Percentiles rank a stretch among this genome's conserved stretches.
phyloP scores from a whole-genome alignment of 805 yeast genomes.

The Saturnispora diversa region DNA sequence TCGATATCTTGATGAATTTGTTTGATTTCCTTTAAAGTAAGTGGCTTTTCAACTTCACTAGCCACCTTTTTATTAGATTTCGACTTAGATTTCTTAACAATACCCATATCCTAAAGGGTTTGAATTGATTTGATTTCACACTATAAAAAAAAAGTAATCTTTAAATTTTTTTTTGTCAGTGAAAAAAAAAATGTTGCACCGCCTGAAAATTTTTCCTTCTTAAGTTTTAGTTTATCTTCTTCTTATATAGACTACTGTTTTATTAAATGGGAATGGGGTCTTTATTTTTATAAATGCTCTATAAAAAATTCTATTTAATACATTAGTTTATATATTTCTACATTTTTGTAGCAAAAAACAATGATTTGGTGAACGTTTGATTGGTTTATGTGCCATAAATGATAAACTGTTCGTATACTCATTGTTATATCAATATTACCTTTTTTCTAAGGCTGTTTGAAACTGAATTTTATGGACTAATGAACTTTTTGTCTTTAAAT shows the following conservation, averaged over 20 bases:
- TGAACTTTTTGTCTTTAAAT: slow-evolving; percentile 1
- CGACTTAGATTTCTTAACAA: too few species aligned
- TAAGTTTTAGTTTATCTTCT: too few species aligned
- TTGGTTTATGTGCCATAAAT: not conserved
- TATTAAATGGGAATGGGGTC: too few species aligned
- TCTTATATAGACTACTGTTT: too few species aligned
- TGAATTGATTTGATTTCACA: not conserved
- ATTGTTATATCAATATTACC: not conserved
- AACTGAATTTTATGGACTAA: slow-evolving; percentile 2
- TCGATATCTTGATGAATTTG: slow-evolving; percentile 26
- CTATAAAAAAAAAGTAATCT: not conserved
- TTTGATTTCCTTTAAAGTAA: slow-evolving; percentile 22
- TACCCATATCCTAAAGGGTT: too few species aligned
- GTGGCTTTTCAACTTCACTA: slow-evolving; percentile 5
- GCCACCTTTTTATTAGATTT: not conserved
- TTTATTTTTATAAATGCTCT: too few species aligned
- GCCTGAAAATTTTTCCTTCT: slow-evolving; percentile 7
- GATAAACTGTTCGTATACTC: slow-evolving; percentile 6
- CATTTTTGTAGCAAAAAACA: not conserved
- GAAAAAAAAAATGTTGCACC: slow-evolving; percentile 12
- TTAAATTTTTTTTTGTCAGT: not conserved
- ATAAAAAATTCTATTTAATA: too few species aligned
- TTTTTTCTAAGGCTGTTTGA: slow-evolving; percentile 4
- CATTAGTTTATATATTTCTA: not conserved
- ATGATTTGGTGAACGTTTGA: slow-evolving; percentile 7